Evolutionary conservation across 2,329 filamentous ascomycete genomes (phyloP), one percentile per base, ranked within the genome.

Genomic region (Geoglossum cookeanum): DNA sequence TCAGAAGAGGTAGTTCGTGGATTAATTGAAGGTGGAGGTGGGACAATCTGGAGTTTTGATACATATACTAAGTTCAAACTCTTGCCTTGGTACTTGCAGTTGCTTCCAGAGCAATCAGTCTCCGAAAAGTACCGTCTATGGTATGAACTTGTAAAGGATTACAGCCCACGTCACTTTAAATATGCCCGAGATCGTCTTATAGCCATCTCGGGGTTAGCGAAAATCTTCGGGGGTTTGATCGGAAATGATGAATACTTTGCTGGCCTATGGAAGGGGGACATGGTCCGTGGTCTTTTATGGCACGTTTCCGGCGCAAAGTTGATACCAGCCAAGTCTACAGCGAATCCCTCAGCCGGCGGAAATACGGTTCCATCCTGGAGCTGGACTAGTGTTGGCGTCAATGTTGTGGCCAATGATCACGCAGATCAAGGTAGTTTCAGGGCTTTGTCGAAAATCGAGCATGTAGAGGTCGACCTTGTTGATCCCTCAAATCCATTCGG

Each of bases 1-100:
- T 55, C n/a, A 45, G 32, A 56, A 7, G 15, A 22, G 13, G 27
- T 57, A 17, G 47, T 32, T 32, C n/a, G n/a, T n/a, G n/a, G n/a
- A n/a, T n/a, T n/a, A n/a, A n/a, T n/a, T n/a, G n/a, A n/a, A n/a
- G n/a, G n/a, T 35, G 35, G 56, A 51, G 17, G 3, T 29, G n/a
- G 45, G 35, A 6, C 11, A 48, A 52, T 54, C 45, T 57, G 35
- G 35, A 55, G 29, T 15, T 57, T 32, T 22, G 55, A 57, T 33
- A 17, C 48, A 39, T 57, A 39, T 53, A 54, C 29, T 8, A 57
- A 57, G 29, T 57, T 57, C 56, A 57, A 57, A 48, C 5, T 7
- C 3, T 57, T 57, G 8, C 35, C 56, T 8, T 22, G 13, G 13
- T 53, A 57, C 27, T 30, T 57, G 5, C 45, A n/a, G n/a, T n/a